Evolutionary conservation across 2,329 filamentous ascomycete genomes (phyloP).

Genomic region (Talaromyces verruculosus): DNA sequence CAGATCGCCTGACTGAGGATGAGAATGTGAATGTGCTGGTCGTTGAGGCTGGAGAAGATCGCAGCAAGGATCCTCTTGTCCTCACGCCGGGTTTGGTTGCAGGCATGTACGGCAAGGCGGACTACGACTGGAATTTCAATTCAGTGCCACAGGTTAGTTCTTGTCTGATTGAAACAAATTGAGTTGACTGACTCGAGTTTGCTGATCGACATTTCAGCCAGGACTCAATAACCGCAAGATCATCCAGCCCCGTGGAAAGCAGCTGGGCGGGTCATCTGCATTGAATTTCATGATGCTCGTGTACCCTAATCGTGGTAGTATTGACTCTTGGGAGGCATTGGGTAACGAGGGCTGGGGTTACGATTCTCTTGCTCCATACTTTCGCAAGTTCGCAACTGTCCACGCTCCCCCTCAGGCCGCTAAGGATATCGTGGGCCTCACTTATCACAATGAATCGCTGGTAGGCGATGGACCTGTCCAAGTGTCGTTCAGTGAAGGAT

Average conservation of each 20-base stretch:
- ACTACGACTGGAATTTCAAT: conserved; percentile 24
- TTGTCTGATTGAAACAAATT: not conserved
- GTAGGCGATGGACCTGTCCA: conserved; percentile 19
- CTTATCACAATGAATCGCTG: conserved; percentile 12
- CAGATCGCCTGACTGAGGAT: conserved; percentile 44
- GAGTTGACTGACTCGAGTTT: conserved; percentile 4
- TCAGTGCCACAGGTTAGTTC: conserved; percentile 22
- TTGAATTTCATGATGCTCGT: conserved; percentile 21
- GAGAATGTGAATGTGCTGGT: conserved; percentile 28
- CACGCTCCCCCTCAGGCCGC: conserved; percentile 1
- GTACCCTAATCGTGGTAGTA: conserved; percentile 33
- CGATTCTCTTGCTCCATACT: conserved; percentile 17
- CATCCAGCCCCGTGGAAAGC: conserved; percentile 23
- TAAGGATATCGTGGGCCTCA: conserved; percentile 12
- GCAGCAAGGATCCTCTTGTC: conserved; percentile 23
- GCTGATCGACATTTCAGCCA: conserved; percentile 13
- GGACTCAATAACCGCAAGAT: conserved; percentile 24
- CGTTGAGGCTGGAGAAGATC: conserved; percentile 21
- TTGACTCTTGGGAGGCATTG: conserved; percentile 40
- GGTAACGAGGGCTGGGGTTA: conserved; percentile 30
- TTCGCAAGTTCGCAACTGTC: conserved; percentile 18
- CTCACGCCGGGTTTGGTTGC: conserved; percentile 18
- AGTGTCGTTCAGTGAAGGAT: conserved; percentile 19
- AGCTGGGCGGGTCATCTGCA: conserved; percentile 24
- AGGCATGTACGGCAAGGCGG: conserved; percentile 18